These are phyloP conservation scores for Zygoascus biomembranicola DNA, from an alignment of 805 yeast species.

Conservation along the genomic window DNA sequence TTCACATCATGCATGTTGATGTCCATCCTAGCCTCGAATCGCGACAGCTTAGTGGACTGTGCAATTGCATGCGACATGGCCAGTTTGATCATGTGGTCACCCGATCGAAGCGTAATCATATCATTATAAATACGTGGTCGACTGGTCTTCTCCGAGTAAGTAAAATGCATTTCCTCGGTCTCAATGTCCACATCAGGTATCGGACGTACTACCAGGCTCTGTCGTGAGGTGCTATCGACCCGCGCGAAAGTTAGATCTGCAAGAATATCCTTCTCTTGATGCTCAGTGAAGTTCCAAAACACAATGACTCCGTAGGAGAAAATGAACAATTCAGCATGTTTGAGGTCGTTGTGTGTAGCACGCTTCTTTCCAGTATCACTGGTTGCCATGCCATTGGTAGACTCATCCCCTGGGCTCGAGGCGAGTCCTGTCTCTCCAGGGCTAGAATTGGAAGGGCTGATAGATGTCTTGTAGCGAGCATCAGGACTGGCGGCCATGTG, in stretches of 20 bases:
- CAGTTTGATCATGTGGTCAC: conserved; percentile 85
- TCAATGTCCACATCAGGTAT: conserved; percentile 80
- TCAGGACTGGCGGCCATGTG: background rate
- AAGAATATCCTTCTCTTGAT: conserved; percentile 84
- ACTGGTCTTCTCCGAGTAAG: conserved; percentile 42
- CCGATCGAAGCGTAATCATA: conserved; percentile 81
- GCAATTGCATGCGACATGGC: conserved; percentile 96
- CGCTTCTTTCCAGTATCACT: background rate
- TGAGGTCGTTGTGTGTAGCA: conserved; percentile 32
- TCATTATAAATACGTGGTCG: conserved; percentile 66
- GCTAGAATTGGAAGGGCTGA: background rate
- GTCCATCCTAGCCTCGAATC: conserved; percentile 89
- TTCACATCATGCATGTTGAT: conserved; percentile 75
- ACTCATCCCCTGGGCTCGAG: background rate
- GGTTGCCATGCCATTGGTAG: background rate
- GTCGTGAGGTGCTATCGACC: conserved; percentile 10
- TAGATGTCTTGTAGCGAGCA: background rate
- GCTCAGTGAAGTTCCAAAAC: conserved; percentile 92
- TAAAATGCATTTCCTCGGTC: conserved; percentile 78
- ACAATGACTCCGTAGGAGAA: conserved; percentile 94
- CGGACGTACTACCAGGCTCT: conserved; percentile 56
- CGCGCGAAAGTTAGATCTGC: conserved; percentile 81
- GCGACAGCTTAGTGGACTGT: conserved; percentile 83
- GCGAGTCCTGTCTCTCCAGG: background rate
- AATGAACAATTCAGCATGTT: conserved; percentile 73